Conservation (phyloP, 2,329 filamentous ascomycete species). For the Talaromyces marneffei region DNA sequence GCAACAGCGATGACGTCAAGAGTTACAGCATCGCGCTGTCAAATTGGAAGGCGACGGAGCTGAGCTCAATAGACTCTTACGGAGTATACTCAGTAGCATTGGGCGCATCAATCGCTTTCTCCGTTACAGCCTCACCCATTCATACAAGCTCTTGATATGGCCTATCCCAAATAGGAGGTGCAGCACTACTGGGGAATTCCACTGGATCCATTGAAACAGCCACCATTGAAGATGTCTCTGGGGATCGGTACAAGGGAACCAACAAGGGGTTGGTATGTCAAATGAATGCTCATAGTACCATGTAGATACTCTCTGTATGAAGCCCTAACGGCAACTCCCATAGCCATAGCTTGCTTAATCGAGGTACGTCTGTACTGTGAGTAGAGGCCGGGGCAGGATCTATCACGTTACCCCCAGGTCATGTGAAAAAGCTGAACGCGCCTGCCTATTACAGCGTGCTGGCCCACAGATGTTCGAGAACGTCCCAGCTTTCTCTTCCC, state of each 20-base stretch:
- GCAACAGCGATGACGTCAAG: no score
- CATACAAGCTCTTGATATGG: neutral
- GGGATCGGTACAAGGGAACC: neutral
- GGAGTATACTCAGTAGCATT: no score
- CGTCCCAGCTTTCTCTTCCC: neutral
- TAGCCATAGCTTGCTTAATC: neutral
- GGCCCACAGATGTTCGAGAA: neutral
- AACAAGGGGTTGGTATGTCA: neutral
- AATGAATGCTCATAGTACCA: no score
- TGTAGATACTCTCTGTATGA: neutral
- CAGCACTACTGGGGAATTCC: neutral
- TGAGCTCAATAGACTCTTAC: no score
- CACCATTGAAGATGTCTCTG: neutral
- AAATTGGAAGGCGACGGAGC: no score
- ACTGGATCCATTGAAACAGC: neutral
- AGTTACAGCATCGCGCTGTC: no score
- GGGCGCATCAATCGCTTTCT: no score
- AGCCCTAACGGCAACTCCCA: neutral
- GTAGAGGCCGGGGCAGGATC: neutral
- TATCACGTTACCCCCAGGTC: conserved; percentile 6
- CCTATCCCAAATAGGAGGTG: neutral
- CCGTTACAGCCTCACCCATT: neutral
- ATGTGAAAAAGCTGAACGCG: neutral
- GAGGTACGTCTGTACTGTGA: no score
- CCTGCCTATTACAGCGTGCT: neutral